Percentiles rank a stretch among this genome's conserved stretches.
Evolutionary conservation across 2,329 filamentous ascomycete species (phyloP).

Genomic region (Chrysoporthe puriensis): DNA sequence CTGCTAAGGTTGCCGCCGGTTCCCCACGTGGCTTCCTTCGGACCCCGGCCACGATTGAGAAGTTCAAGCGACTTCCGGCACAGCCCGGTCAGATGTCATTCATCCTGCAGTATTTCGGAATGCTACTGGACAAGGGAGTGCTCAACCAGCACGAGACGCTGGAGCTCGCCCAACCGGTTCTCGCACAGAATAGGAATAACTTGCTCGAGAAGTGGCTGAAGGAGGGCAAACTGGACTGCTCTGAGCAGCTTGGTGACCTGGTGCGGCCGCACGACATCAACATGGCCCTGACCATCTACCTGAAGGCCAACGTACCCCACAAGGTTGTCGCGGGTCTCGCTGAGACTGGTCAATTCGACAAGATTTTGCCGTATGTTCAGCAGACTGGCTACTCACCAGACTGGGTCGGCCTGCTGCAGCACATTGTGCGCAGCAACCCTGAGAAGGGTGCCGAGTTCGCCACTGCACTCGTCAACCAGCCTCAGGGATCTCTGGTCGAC

Average conservation of each 20-base stretch:
- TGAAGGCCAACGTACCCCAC: conserved; percentile 85
- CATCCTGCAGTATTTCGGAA: conserved; percentile 96
- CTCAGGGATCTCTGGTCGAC: conserved; percentile 85
- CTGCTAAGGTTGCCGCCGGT: conserved; percentile 94
- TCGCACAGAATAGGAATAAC: conserved; percentile 93
- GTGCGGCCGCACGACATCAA: conserved; percentile 87
- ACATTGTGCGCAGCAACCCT: conserved; percentile 87
- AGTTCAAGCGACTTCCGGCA: conserved; percentile 85
- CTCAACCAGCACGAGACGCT: conserved; percentile 93
- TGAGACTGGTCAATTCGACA: conserved; percentile 94
- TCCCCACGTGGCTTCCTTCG: conserved; percentile 95
- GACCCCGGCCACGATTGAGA: conserved; percentile 92
- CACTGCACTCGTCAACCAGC: conserved; percentile 85
- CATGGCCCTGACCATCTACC: conserved; percentile 85
- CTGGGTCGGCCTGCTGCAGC: conserved; percentile 87
- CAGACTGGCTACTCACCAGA: conserved; percentile 91
- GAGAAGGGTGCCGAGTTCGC: conserved; percentile 97
- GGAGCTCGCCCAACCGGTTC: conserved; percentile 88
- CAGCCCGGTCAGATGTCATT: conserved; percentile 87
- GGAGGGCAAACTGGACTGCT: conserved; percentile 94
- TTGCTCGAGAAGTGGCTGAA: conserved; percentile 97
- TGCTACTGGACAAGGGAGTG: conserved; percentile 92
- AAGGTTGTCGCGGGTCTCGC: conserved; percentile 96
- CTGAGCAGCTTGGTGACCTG: conserved; percentile 94
- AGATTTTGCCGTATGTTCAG: conserved; percentile 89